Percentiles rank a stretch among this genome's conserved stretches.
phyloP scores from a whole-genome alignment of 768 basidiomycete species.

The Steccherinum ochraceum region DNA sequence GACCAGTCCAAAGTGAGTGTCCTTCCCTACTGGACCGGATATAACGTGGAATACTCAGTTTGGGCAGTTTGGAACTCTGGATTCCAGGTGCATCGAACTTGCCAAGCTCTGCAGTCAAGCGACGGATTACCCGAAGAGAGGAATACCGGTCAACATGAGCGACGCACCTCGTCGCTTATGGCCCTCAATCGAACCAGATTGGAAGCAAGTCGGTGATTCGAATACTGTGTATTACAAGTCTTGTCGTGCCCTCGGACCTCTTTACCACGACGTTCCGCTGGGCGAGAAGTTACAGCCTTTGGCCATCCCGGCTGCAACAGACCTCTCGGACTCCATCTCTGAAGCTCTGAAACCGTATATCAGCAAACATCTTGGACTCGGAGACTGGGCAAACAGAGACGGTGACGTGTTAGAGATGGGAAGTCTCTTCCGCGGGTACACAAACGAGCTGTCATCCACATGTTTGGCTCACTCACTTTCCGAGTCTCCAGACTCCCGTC shows the following conservation, averaged over 20 bases:
- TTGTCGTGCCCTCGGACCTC: slow-evolving; percentile 58
- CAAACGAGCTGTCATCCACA: slow-evolving; percentile 65
- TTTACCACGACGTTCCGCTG: slow-evolving; percentile 54
- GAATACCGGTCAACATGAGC: slow-evolving; percentile 53
- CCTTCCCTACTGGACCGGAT: too few species aligned
- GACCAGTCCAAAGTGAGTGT: too few species aligned
- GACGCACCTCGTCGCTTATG: slow-evolving; percentile 51
- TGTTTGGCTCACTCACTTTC: slow-evolving; percentile 62
- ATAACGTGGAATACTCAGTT: too few species aligned
- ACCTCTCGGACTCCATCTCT: slow-evolving; percentile 20
- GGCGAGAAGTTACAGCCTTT: slow-evolving; percentile 6
- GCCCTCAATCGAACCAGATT: slow-evolving; percentile 70
- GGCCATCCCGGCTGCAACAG: not conserved
- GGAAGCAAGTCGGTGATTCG: slow-evolving; percentile 48
- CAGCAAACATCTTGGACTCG: slow-evolving; percentile 13
- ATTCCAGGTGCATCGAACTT: slow-evolving; percentile 48
- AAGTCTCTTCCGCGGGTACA: slow-evolving; percentile 44
- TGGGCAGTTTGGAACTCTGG: slow-evolving; percentile 51
- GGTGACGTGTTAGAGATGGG: slow-evolving; percentile 22
- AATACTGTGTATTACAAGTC: slow-evolving; percentile 68
- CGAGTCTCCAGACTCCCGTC: slow-evolving; percentile 42
- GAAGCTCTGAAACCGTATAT: slow-evolving; percentile 18
- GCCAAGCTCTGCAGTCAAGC: slow-evolving; percentile 61
- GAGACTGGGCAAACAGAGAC: slow-evolving; percentile 16
- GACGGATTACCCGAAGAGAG: slow-evolving; percentile 79